Evolutionary conservation across 352 stramenopile species (phyloP).

Genomic region (Phytopythium aichiense): DNA sequence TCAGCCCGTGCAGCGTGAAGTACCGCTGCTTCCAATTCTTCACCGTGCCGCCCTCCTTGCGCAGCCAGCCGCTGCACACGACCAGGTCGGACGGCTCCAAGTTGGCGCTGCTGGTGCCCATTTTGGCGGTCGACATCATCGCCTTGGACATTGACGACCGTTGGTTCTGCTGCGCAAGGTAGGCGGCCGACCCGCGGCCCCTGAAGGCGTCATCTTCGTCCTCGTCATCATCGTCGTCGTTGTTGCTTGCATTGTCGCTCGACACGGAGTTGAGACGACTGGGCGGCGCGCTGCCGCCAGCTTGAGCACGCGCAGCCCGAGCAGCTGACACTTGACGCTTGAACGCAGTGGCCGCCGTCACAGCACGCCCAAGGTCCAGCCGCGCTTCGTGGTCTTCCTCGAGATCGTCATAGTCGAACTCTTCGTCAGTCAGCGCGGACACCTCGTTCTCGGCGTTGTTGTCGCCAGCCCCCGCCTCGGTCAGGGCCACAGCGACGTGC

Average conservation of each 20-base stretch:
- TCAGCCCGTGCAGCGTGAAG: slow-evolving; percentile 72
- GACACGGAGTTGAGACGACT: slow-evolving; percentile 3
- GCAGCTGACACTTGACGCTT: slow-evolving; percentile 17
- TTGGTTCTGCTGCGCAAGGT: background rate
- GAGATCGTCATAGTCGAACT: slow-evolving; percentile 54
- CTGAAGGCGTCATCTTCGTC: background rate
- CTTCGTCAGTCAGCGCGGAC: slow-evolving; percentile 5
- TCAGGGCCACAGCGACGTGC: slow-evolving; percentile 33
- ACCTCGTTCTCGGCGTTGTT: slow-evolving; percentile 18
- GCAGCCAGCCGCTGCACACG: slow-evolving; percentile 70
- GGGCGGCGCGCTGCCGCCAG: background rate
- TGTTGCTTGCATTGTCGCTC: background rate
- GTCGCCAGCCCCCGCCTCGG: slow-evolving; percentile 11
- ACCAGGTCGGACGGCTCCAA: slow-evolving; percentile 35
- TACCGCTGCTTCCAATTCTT: slow-evolving; percentile 84
- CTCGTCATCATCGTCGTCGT: slow-evolving; percentile 2
- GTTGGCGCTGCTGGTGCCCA: background rate
- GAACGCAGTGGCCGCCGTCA: slow-evolving; percentile 34
- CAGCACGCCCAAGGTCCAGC: slow-evolving; percentile 23
- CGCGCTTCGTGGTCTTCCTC: slow-evolving; percentile 35
- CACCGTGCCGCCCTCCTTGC: slow-evolving; percentile 77
- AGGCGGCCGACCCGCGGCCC: background rate
- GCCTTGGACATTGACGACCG: slow-evolving; percentile 1
- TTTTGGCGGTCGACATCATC: background rate
- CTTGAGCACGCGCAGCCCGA: background rate